Evolutionary conservation across 2,329 filamentous ascomycete species (phyloP), one percentile per base, ranked within the genome.

Genomic region (Magnaporthiopsis rhizophila): DNA sequence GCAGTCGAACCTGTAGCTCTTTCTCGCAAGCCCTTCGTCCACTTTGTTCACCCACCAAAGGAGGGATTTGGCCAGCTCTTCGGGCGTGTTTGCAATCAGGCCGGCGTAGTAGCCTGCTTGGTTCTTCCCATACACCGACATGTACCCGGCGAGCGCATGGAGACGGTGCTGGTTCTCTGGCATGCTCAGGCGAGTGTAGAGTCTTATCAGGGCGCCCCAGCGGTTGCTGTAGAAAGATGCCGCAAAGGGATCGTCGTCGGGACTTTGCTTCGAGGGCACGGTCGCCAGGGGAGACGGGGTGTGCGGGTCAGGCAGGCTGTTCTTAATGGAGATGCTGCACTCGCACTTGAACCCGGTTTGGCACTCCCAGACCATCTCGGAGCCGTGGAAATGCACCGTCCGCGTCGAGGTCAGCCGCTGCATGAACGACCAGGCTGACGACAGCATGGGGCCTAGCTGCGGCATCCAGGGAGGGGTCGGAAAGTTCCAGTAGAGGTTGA

Each of bases 341-440:
- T 63, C 62, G 56, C 62, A 63, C 18, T 32, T 58, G 34, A 26
- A 38, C 53, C 53, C 58, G 8, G 53, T 38, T 8, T 56, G 53
- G 53, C 62, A 63, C 21, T 63, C 53, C 34, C 56, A 63, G 9
- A 63, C 53, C 62, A 63, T 63, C 56, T 63, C 62, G 5, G 30
- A 38, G 21, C 30, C 53, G 21, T 63, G 62, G 32, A 63, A 59
- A 57, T 58, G 62, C 24, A 63, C 56, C 11, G 53, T 45, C 53
- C 62, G 32, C 32, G 12, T 45, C 21, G 62, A n/a, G 30, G 58
- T 58, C 62, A 63, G 58, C 2, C 53, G 62, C 62, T 63, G 53
- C 24, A 58, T 38, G 21, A 63, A 63, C 2, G 53, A 53, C 62
- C 62, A 59, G 30, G 53, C 62, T 12, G 53, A 59, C 24, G n/a